These are phyloP conservation scores for Vigna trinervia DNA, from an alignment of 306 rosid genomes.

Conservation along the genomic window DNA sequence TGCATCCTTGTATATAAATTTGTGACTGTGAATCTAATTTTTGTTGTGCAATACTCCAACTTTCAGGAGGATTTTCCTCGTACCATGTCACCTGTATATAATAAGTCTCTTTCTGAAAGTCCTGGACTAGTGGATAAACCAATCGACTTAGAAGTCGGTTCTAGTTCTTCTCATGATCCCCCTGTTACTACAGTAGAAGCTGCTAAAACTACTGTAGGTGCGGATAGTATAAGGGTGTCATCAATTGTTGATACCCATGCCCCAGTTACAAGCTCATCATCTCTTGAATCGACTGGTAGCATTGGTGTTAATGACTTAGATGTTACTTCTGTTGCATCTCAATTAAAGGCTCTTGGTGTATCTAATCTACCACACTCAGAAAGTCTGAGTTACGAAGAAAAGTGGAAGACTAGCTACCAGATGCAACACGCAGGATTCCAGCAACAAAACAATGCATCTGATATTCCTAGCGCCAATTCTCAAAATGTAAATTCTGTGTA, in stretches of 20 bases:
- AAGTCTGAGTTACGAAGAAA: constrained; percentile 51
- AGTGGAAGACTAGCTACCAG: constrained; percentile 51
- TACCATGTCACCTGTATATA: constrained; percentile 54
- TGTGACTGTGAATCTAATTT: constrained; percentile 8
- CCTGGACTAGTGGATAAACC: constrained; percentile 45
- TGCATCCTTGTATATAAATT: neutral
- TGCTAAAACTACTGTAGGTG: constrained; percentile 37
- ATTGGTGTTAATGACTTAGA: constrained; percentile 47
- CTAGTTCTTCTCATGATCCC: constrained; percentile 50
- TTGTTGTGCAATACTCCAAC: constrained; percentile 38
- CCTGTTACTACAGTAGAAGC: constrained; percentile 36
- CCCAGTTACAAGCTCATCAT: constrained; percentile 47
- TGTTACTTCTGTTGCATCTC: constrained; percentile 50
- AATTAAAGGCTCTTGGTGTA: constrained; percentile 55
- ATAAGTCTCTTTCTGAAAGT: constrained; percentile 43
- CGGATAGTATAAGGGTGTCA: constrained; percentile 42
- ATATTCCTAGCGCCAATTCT: constrained; percentile 52
- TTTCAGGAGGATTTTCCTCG: constrained; percentile 65
- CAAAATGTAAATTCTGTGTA: constrained; percentile 46
- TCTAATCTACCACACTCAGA: constrained; percentile 49
- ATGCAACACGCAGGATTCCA: constrained; percentile 47
- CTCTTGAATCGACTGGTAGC: constrained; percentile 50
- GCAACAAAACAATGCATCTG: constrained; percentile 48
- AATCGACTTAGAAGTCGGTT: constrained; percentile 47
- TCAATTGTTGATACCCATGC: constrained; percentile 41